Evolutionary conservation across 768 basidiomycete genomes (phyloP).

Genomic region (Rossbeevera mucosa): DNA sequence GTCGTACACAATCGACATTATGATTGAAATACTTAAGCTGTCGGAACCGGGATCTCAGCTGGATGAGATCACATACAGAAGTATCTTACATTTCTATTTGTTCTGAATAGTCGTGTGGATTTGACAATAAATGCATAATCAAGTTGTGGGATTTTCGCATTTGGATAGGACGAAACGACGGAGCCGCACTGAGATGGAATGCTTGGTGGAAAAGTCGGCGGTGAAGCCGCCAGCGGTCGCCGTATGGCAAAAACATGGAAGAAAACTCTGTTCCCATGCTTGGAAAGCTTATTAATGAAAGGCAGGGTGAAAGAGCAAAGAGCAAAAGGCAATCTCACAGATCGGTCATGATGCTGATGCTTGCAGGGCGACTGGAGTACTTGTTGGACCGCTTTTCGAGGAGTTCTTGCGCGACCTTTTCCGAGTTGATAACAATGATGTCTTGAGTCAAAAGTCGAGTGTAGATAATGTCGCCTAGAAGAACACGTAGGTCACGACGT

Average conservation of each 20-base stretch:
- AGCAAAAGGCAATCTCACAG: constrained; percentile 11
- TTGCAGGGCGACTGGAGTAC: constrained; percentile 24
- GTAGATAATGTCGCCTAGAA: constrained; percentile 20
- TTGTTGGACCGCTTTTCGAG: constrained; percentile 19
- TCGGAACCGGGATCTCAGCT: background rate
- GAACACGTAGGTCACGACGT: background rate
- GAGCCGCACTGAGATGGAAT: constrained; percentile 3
- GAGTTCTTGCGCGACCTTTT: constrained; percentile 22
- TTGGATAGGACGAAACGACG: constrained; percentile 32
- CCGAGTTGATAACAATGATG: constrained; percentile 25
- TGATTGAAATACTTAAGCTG: constrained; percentile 19
- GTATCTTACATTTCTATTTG: constrained; percentile 23
- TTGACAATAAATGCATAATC: constrained; percentile 21
- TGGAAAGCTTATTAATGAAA: background rate
- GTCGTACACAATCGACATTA: constrained; percentile 25
- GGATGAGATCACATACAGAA: background rate
- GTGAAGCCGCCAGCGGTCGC: background rate
- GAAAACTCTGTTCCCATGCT: constrained; percentile 22
- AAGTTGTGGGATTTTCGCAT: constrained; percentile 30
- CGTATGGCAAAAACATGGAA: background rate
- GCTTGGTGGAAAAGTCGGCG: background rate
- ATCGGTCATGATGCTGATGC: constrained; percentile 13
- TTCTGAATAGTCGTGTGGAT: constrained; percentile 19
- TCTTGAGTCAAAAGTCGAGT: constrained; percentile 22
- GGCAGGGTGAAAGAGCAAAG: background rate